These are phyloP conservation scores for Trichophyton benhamiae DNA, from an alignment of 2,329 filamentous ascomycete species.

Conservation along the genomic window DNA sequence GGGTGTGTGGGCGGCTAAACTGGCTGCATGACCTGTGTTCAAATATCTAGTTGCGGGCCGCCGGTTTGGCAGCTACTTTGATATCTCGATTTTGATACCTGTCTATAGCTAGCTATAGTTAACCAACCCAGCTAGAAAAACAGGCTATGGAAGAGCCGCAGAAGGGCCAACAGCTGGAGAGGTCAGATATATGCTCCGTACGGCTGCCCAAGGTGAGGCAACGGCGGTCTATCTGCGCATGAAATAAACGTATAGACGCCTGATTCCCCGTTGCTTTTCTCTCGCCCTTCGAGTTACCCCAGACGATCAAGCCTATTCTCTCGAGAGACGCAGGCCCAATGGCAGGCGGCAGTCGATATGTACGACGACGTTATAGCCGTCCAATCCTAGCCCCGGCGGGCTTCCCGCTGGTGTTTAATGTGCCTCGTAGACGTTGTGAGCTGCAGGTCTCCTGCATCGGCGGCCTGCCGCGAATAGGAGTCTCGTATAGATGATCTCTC, in stretches of 20 bases:
- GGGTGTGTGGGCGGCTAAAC: no score
- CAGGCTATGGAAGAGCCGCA: not conserved
- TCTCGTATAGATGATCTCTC: not conserved
- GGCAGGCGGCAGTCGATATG: not conserved
- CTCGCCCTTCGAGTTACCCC: not conserved
- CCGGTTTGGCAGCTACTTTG: no score
- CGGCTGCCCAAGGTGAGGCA: slow-evolving; percentile 31
- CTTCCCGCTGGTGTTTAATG: not conserved
- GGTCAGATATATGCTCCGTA: not conserved
- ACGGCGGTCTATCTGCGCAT: slow-evolving; percentile 13
- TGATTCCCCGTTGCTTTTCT: slow-evolving; percentile 16
- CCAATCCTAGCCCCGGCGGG: not conserved
- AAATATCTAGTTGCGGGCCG: no score
- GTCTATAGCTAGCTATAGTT: no score
- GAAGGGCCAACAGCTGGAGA: not conserved
- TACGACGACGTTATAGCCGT: not conserved
- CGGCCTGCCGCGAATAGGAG: not conserved
- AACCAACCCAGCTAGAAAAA: no score
- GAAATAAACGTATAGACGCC: slow-evolving; percentile 6
- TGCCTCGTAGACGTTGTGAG: not conserved
- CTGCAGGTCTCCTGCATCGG: not conserved
- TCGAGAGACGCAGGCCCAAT: not conserved
- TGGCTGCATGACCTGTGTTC: no score
- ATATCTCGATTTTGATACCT: no score
- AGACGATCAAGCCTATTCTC: slow-evolving; percentile 2